Percentiles rank a stretch among this genome's conserved stretches.
These are phyloP conservation scores for Coffea eugenioides DNA, from an alignment of 257 asterid genomes.

Conservation along the genomic window DNA sequence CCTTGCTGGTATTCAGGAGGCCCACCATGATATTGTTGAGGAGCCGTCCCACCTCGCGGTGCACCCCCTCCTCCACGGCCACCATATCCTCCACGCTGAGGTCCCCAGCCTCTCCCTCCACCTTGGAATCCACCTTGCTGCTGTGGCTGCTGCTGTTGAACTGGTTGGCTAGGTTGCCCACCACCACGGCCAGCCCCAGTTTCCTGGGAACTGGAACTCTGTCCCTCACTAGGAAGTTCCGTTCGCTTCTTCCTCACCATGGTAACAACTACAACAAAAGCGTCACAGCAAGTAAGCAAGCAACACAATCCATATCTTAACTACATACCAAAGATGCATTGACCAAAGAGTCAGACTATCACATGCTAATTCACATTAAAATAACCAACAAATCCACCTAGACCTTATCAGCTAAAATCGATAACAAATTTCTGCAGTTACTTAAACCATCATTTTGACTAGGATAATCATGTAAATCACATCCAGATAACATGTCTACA, in stretches of 20 bases:
- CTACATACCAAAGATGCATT: background rate
- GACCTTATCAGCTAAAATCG: background rate
- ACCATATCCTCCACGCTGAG: conserved; percentile 28
- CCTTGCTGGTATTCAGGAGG: conserved; percentile 42
- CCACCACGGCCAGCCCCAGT: conserved; percentile 54
- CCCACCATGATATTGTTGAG: conserved; percentile 37
- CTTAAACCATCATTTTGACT: background rate
- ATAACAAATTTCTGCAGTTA: background rate
- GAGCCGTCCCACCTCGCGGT: conserved; percentile 42
- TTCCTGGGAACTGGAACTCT: conserved; percentile 59
- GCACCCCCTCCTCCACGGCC: conserved; percentile 34
- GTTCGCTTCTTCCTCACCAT: conserved; percentile 86
- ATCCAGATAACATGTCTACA: background rate
- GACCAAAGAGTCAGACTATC: background rate
- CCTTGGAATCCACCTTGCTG: conserved; percentile 38
- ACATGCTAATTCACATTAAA: background rate
- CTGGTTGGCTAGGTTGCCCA: conserved; percentile 43
- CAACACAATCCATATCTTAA: background rate
- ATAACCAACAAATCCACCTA: background rate
- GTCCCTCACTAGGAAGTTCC: conserved; percentile 58
- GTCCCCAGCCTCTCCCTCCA: conserved; percentile 44
- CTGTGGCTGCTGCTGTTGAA: conserved; percentile 40
- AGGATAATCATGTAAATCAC: background rate
- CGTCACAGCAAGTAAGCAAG: conserved; percentile 1
- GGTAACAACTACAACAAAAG: conserved; percentile 34